Evolutionary conservation across 495 filamentous ascomycete species (phyloP).

Genomic region (Penicillium coprophilum): DNA sequence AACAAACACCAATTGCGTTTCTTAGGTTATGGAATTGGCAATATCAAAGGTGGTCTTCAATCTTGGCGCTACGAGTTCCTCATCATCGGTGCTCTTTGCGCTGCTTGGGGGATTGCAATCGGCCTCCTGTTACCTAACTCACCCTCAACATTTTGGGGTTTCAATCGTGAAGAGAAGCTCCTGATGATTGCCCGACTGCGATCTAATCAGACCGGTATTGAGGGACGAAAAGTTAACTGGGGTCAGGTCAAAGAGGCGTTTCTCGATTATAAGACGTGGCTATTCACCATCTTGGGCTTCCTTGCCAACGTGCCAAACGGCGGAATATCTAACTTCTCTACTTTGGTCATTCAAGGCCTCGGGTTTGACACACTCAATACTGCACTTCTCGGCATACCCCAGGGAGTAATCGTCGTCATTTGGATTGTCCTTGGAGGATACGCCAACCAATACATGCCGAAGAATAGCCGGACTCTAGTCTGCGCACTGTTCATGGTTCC

Average conservation of each 20-base stretch:
- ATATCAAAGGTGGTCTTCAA: constrained; percentile 50
- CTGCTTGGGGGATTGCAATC: constrained; percentile 39
- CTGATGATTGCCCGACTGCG: constrained; percentile 52
- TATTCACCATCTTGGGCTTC: constrained; percentile 36
- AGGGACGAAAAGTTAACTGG: constrained; percentile 53
- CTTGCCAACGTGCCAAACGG: constrained; percentile 42
- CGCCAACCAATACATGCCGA: neutral
- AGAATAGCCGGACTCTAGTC: neutral
- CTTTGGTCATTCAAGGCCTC: constrained; percentile 57
- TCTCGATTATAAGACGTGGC: constrained; percentile 49
- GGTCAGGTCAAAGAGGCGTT: constrained; percentile 51
- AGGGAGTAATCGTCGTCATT: neutral
- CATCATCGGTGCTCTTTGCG: constrained; percentile 41
- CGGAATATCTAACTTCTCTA: constrained; percentile 57
- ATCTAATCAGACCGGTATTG: constrained; percentile 55
- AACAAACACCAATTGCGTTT: neutral
- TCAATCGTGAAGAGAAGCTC: constrained; percentile 45
- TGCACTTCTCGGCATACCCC: constrained; percentile 17
- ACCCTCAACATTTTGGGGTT: constrained; percentile 40
- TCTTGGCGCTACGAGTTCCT: constrained; percentile 59
- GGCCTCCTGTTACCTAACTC: constrained; percentile 51
- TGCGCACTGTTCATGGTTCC: neutral
- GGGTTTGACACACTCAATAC: constrained; percentile 47
- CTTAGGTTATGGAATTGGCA: constrained; percentile 57
- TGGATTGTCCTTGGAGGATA: neutral